Evolutionary conservation across 495 filamentous ascomycete species (phyloP).

Genomic region (Trichoderma gamsii): DNA sequence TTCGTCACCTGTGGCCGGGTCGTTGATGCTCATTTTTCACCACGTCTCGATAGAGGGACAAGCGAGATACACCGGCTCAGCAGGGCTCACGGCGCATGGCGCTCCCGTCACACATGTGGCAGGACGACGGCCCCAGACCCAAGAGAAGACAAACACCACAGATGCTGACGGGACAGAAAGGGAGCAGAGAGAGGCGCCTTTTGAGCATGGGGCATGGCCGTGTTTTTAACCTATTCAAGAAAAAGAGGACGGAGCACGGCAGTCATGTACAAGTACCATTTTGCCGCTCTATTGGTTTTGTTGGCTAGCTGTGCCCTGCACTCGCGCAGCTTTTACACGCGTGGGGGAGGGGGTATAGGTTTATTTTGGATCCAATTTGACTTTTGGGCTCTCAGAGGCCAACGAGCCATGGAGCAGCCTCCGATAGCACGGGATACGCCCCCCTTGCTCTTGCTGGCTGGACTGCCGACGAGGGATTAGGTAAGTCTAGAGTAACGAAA

Average conservation of each 20-base stretch:
- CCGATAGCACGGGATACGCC: background rate
- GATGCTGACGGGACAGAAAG: background rate
- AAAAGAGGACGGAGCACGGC: conserved; percentile 9
- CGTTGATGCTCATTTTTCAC: conserved; percentile 9
- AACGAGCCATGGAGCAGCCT: background rate
- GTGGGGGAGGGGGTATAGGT: conserved; percentile 4
- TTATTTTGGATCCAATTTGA: conserved; percentile 11
- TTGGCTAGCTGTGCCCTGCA: conserved; percentile 14
- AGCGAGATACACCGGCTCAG: conserved; percentile 5
- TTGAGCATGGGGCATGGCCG: background rate
- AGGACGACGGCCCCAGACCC: conserved; percentile 11
- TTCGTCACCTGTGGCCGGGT: background rate
- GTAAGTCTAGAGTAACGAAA: conserved; percentile 14
- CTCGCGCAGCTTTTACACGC: conserved; percentile 4
- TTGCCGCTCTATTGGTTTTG: conserved; percentile 11
- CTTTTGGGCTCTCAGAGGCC: background rate
- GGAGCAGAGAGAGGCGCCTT: background rate
- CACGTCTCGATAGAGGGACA: background rate
- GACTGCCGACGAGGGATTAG: background rate
- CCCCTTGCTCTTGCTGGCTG: conserved; percentile 7
- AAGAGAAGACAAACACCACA: conserved; percentile 5
- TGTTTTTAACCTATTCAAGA: conserved; percentile 14
- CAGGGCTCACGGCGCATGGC: conserved; percentile 11
- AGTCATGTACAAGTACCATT: conserved; percentile 4
- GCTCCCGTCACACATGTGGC: conserved; percentile 10